These are phyloP conservation scores for Phytophthora sp. DNA, from an alignment of 352 stramenopile genomes.

Conservation along the genomic window DNA sequence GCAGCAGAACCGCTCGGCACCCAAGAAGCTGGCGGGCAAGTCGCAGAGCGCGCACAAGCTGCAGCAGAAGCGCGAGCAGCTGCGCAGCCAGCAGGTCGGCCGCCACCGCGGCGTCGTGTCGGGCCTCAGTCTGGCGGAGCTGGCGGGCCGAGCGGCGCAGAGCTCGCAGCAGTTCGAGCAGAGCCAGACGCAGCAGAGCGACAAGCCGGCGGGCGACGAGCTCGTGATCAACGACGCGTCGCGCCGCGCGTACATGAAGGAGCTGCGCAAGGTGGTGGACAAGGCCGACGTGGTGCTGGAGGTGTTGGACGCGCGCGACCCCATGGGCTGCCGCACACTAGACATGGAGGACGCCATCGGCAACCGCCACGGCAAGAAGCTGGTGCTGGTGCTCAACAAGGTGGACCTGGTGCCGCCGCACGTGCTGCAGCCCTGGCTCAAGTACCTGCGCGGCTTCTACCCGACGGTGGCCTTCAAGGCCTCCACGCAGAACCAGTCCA, in stretches of 20 bases:
- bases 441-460: conserved; percentile 92
- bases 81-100: conserved; percentile 54
- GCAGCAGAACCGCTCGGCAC: conserved; percentile 23
- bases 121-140: conserved; percentile 56
- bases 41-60: conserved; percentile 54
- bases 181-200: conserved; percentile 28
- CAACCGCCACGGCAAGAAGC: conserved; percentile 93
- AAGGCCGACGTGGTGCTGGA: conserved; percentile 96
- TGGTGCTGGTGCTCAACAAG: conserved; percentile 99
- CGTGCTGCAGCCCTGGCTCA: conserved; percentile 96
- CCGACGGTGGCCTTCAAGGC: conserved; percentile 98
- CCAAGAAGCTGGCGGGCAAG: conserved; percentile 53
- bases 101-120: conserved; percentile 44
- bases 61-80: conserved; percentile 69
- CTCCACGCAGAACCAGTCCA: conserved; percentile 90
- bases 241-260: conserved; percentile 94
- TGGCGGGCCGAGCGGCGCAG: conserved; percentile 50
- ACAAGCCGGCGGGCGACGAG: conserved; percentile 25
- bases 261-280: conserved; percentile 98
- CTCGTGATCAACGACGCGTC: conserved; percentile 86
- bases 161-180: conserved; percentile 51
- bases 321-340: conserved; percentile 92
- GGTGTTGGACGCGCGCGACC: conserved; percentile 98
- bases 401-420: conserved; percentile 98
- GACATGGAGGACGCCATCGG: conserved; percentile 96